Base-by-base conservation (phyloP, 306 rosid species). In the Pueraria montana region DNA sequence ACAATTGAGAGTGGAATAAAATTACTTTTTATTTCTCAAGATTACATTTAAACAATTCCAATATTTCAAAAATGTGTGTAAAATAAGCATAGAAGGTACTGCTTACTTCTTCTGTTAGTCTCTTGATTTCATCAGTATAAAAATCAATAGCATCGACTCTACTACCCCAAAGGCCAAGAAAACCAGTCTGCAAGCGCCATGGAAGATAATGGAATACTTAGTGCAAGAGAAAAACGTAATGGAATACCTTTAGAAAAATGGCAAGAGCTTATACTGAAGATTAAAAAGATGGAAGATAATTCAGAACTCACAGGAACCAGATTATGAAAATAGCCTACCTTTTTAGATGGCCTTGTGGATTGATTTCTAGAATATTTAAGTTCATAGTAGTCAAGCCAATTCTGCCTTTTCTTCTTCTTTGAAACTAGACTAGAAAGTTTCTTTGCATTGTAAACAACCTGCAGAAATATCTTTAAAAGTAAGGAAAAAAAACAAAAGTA, bases 301-400 rank as follows among this genome's bases (percentile, higher is more conserved):
- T 79, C 20, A 40, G 24, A 73, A 73, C 65, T 76, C 42, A 78
- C 9, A 55, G 48, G 23, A 65, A 85, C 71, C 34, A 62, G 75
- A 48, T 72, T 53, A 77, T 62, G 72, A 49, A 64, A 62, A 80
- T 68, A 26, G 64, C 66, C n/a, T 88, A 96, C 99, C 99, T 91
- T 94, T 49, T 76, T 83, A 32, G 85, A 16, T 32, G 98, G 96
- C 82, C 94, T 87, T 72, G n/a, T 27, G 30, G 94, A 76, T 73
- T 87, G 89, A 72, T 89, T 90, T 91, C 99, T 91, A 62, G 92
- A 88, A 89, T 86, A 88, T 83, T 89, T 92, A 70, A 92, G 90
- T 83, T 92, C 91, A 84, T 94, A 92, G 87, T 83, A 93, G 85
- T 94, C 98, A 42, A 94, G 98, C 99, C 99, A 94, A 84, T 96